A percentile compares a stretch with the other conserved stretches of the same genome.
phyloP scores from a whole-genome alignment of 2,329 filamentous ascomycete genomes.

The Cordyceps javanica region DNA sequence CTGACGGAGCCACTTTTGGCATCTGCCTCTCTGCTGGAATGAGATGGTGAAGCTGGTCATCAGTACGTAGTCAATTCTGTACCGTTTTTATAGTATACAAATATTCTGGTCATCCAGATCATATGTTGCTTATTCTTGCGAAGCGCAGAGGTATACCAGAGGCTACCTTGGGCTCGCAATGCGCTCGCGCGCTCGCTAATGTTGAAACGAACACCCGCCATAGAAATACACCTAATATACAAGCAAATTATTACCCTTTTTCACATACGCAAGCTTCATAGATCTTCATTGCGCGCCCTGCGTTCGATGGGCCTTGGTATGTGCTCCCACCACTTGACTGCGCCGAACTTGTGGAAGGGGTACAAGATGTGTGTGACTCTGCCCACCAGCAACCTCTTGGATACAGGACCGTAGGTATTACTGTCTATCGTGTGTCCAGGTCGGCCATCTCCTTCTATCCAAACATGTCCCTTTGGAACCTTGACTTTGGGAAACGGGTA shows the following conservation, averaged over 20 bases:
- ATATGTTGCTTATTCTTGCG: neutral
- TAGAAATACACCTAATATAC: conserved; percentile 3
- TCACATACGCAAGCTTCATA: neutral
- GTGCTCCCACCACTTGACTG: conserved; percentile 53
- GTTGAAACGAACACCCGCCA: neutral
- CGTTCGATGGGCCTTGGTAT: conserved; percentile 13
- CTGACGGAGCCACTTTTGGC: conserved; percentile 13
- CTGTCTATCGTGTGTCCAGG: conserved; percentile 70
- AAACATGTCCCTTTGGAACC: conserved; percentile 80
- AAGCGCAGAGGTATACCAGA: neutral
- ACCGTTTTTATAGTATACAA: no score
- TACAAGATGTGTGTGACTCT: conserved; percentile 66
- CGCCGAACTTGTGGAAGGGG: conserved; percentile 55
- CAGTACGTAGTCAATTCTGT: neutral
- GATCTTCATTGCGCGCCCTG: neutral
- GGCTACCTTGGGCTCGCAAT: no score
- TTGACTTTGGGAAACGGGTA: conserved; percentile 51
- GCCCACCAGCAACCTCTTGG: conserved; percentile 67
- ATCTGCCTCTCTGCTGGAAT: neutral
- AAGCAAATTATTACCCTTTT: neutral
- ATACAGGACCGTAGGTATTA: conserved; percentile 83
- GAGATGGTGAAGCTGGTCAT: neutral
- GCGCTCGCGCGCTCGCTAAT: neutral
- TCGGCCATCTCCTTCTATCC: conserved; percentile 88
- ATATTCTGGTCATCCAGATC: neutral